Conservation (phyloP, 257 asterid genomes). For the Solanum phureja region DNA sequence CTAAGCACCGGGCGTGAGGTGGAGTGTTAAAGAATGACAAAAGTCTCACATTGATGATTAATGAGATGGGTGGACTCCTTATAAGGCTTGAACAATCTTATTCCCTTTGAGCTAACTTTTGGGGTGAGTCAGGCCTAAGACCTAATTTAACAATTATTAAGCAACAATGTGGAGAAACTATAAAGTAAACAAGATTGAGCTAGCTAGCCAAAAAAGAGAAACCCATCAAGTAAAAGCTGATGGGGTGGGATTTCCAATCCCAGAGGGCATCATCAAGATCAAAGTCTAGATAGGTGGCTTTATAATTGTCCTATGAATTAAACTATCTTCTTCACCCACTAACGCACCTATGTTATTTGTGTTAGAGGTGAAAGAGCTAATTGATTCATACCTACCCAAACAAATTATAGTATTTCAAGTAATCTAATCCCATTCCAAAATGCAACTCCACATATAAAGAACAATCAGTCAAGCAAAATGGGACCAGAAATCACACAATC, state of each 20-base stretch:
- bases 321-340: neutral
- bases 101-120: no score
- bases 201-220: neutral
- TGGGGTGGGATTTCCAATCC: neutral
- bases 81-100: no score
- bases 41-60: no score
- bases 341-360: neutral
- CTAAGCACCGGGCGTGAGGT: no score
- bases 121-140: no score
- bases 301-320: neutral
- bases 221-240: neutral
- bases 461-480: neutral
- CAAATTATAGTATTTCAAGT: neutral
- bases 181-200: neutral
- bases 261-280: neutral
- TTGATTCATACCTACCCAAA: neutral
- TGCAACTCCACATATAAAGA: neutral
- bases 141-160: neutral
- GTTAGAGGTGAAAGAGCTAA: neutral
- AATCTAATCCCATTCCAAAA: neutral
- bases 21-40: no score
- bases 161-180: neutral
- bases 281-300: neutral
- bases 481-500: neutral
- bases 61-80: no score